A percentile compares a stretch with the other conserved stretches of the same genome.
These are phyloP conservation scores for Uncinocarpus reesii DNA, from an alignment of 2,329 filamentous ascomycete species.

Conservation along the genomic window DNA sequence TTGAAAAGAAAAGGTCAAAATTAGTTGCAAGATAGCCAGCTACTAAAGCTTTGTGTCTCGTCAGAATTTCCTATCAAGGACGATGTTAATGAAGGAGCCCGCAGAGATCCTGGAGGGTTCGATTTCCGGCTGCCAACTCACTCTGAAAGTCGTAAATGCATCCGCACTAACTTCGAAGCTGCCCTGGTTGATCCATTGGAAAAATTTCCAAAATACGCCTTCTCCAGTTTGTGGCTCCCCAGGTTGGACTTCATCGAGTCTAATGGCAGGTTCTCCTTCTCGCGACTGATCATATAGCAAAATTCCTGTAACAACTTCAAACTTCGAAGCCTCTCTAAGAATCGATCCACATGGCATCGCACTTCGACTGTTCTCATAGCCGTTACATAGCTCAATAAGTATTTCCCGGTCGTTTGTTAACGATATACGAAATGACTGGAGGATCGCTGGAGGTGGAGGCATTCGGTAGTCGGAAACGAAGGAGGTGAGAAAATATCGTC, in stretches of 20 bases:
- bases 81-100: neutral
- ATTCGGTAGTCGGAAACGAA: slow-evolving; percentile 68
- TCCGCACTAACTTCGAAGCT: slow-evolving; percentile 95
- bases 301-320: slow-evolving; percentile 79
- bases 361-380: slow-evolving; percentile 83
- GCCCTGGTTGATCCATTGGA: slow-evolving; percentile 92
- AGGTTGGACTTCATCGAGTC: slow-evolving; percentile 66
- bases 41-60: slow-evolving; percentile 84
- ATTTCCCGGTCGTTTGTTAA: slow-evolving; percentile 78
- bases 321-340: slow-evolving; percentile 78
- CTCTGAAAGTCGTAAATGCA: slow-evolving; percentile 92
- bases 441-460: slow-evolving; percentile 60
- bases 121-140: slow-evolving; percentile 32
- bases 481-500: slow-evolving; percentile 88
- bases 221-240: slow-evolving; percentile 64
- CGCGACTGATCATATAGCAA: slow-evolving; percentile 85
- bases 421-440: slow-evolving; percentile 77
- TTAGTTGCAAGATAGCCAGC: slow-evolving; percentile 79
- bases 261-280: slow-evolving; percentile 61
- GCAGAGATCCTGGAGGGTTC: neutral
- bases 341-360: slow-evolving; percentile 86
- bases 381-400: slow-evolving; percentile 75
- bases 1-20: slow-evolving; percentile 84
- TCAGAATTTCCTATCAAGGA: slow-evolving; percentile 67
- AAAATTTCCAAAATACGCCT: slow-evolving; percentile 93